Evolutionary conservation across 495 filamentous ascomycete genomes (phyloP), one percentile per base, ranked within the genome.

Genomic region (Aspergillus indologenus): DNA sequence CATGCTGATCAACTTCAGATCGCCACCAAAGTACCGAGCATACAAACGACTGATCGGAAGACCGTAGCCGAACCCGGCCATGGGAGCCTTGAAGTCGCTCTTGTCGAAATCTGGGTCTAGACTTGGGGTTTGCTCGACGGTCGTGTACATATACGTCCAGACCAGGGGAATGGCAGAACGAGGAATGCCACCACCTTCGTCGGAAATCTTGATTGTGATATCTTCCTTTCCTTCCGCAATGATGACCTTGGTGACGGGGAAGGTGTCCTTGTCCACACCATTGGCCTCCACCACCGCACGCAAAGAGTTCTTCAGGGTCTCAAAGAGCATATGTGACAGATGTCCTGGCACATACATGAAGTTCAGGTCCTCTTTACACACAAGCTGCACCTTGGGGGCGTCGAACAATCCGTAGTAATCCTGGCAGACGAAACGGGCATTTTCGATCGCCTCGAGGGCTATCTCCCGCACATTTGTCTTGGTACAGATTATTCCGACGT

Each of bases 71-170:
- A 98, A 98, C 1, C 94, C 94, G 50, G 94, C 94, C 94, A 98
- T 98, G 2, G 94, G 94, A 17, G 94, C 94, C 74, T 98, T 98
- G 81, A 98, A 98, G 73, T 98, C 94, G 73, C 89, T 96, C 77
- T 97, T 96, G 75, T 98, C 92, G 73, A 98, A 98, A 71, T 97
- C 92, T 14, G 94, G 94, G 67, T 98, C 94, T 49, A 98, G 79
- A 66, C 85, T 95, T 5, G 94, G 94, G 3, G 94, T 97, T 58
- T 91, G 86, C 72, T 97, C 94, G 45, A 98, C 93, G 11, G 94
- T 98, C 19, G 94, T 98, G 67, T 98, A 98, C 94, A 98, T 98
- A 69, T 98, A 98, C 23, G 94, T 98, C 94, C 94, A 98, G 17
- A 98, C 94, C 8, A 98, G 81, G 11, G 95, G 95, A 56, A 98